phyloP scores from a whole-genome alignment of 495 filamentous ascomycete genomes.

The Neurospora sp. region DNA sequence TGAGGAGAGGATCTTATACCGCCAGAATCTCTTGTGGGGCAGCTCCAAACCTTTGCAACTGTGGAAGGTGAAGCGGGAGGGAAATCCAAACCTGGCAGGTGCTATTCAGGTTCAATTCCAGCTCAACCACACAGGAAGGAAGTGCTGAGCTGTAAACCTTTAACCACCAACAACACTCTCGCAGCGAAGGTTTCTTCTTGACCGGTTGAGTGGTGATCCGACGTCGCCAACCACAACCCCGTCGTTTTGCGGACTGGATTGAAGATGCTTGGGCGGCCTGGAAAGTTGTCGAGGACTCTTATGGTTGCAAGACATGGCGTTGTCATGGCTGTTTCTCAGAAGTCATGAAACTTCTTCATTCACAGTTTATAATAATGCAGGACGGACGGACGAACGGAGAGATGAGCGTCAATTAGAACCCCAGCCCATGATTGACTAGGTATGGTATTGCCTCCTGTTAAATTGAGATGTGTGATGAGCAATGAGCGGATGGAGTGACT shows the following conservation, averaged over 20 bases:
- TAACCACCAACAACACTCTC: background rate
- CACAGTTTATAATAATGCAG: background rate
- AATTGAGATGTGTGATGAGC: background rate
- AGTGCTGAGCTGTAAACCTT: background rate
- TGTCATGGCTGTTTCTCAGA: background rate
- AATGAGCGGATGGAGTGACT: background rate
- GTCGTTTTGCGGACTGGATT: background rate
- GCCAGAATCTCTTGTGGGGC: fast-evolving
- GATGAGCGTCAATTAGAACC: background rate
- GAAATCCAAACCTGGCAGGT: background rate
- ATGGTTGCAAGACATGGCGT: background rate
- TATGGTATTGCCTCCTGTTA: background rate
- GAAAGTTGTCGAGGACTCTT: background rate
- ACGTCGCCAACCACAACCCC: background rate
- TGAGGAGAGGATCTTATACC: background rate
- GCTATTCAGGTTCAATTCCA: background rate
- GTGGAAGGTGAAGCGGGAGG: background rate
- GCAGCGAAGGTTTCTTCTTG: background rate
- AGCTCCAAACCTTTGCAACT: background rate
- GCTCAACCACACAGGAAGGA: background rate
- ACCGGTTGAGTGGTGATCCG: background rate
- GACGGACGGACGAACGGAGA: background rate
- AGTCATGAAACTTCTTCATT: background rate
- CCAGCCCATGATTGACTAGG: background rate
- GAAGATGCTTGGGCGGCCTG: background rate